A percentile compares a stretch with the other conserved stretches of the same genome.
These are phyloP conservation scores for Sisymbrium irio DNA, from an alignment of 345 rosid species.

Conservation along the genomic window DNA sequence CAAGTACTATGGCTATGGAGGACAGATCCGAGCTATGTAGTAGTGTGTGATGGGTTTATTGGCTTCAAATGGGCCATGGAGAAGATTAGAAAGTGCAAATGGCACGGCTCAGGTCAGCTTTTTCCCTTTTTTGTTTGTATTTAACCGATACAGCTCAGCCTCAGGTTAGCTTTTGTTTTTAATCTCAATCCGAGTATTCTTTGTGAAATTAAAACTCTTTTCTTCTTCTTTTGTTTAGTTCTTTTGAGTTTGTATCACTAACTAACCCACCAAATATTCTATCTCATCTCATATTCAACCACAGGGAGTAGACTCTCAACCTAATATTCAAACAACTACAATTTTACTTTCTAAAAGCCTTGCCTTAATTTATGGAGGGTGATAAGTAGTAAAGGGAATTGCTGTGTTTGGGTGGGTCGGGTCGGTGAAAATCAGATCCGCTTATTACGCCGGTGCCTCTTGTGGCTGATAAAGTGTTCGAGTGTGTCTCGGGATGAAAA, in stretches of 20 bases:
- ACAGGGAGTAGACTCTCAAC: constrained; percentile 21
- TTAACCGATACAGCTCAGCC: constrained; percentile 9
- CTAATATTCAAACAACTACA: neutral
- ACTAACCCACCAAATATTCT: neutral
- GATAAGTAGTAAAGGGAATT: neutral
- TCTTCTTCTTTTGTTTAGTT: constrained; percentile 8
- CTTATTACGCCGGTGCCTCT: constrained; percentile 22
- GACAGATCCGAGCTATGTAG: constrained; percentile 67
- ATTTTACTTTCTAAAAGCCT: neutral
- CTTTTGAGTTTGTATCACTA: constrained; percentile 1
- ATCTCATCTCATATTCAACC: constrained; percentile 11
- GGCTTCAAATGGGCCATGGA: constrained; percentile 18
- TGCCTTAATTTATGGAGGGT: constrained; percentile 26
- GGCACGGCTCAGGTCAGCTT: constrained; percentile 30
- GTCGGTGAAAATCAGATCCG: constrained; percentile 28
- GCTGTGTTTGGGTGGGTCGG: neutral
- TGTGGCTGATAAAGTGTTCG: neutral
- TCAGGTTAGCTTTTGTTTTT: constrained; percentile 15
- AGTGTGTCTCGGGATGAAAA: neutral
- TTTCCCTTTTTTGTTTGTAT: constrained; percentile 12
- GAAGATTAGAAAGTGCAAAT: constrained; percentile 18
- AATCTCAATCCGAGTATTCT: neutral
- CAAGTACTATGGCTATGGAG: constrained; percentile 86
- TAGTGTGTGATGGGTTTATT: neutral
- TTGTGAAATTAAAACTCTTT: neutral